These are phyloP conservation scores for Plasmopara viticola DNA, from an alignment of 352 stramenopile genomes.

Conservation along the genomic window DNA sequence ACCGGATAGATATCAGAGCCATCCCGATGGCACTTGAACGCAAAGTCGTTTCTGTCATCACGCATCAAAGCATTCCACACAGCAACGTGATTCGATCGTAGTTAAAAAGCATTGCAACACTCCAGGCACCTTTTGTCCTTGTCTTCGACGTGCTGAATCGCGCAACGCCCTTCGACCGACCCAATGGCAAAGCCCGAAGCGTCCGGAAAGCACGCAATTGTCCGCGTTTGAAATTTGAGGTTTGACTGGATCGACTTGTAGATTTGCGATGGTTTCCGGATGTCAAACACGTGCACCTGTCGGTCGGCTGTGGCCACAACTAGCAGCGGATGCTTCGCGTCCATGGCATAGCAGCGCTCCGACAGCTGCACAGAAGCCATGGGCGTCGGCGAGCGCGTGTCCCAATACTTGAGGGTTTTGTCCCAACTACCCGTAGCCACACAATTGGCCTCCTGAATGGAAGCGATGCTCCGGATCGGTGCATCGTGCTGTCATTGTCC, in stretches of 20 bases:
- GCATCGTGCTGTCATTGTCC: constrained; percentile 80
- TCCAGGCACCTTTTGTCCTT: constrained; percentile 52
- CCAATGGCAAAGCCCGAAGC: constrained; percentile 83
- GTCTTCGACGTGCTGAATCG: constrained; percentile 87
- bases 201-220: constrained; percentile 87
- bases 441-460: constrained; percentile 79
- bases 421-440: constrained; percentile 93
- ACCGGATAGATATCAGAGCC: constrained; percentile 85
- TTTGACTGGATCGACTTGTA: constrained; percentile 81
- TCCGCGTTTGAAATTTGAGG: constrained; percentile 86
- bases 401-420: constrained; percentile 96
- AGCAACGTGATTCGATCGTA: constrained; percentile 1
- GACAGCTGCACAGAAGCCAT: constrained; percentile 88
- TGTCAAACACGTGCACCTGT: constrained; percentile 84
- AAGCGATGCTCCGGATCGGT: constrained; percentile 85
- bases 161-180: constrained; percentile 88
- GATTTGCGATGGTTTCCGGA: constrained; percentile 82
- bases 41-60: constrained; percentile 68
- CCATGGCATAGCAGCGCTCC: constrained; percentile 92
- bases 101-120: not conserved
- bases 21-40: constrained; percentile 90
- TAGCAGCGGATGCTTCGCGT: constrained; percentile 89
- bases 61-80: not conserved
- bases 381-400: constrained; percentile 85
- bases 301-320: constrained; percentile 92